Evolutionary conservation across 164 flowering plant species (phyloP), one percentile per base, ranked within the genome.

Genomic region (Aristolochia fimbriata): DNA sequence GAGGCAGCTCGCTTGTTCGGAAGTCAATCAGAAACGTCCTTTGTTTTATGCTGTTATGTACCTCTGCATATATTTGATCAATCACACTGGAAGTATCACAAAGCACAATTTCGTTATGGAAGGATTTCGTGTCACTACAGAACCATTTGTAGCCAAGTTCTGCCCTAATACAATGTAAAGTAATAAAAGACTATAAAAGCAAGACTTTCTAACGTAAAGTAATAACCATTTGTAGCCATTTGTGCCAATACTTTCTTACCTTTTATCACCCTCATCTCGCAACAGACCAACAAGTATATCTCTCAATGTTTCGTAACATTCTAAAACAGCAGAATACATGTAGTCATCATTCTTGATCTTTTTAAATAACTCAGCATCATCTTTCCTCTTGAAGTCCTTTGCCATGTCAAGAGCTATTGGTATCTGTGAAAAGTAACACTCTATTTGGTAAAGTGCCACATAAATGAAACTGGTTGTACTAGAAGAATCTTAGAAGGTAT

Each of bases 391-490:
- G 59, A 83, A 81, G 77, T 87, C 94, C 71, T 88, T 91, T 56
- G 99, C 99, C 97, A 94, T 94, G 73, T 91, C 97, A 66, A 94
- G 59, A 58, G 97, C 99, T 68, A 88, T 83, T 17, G 99, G 99
- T 76, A 94, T 94, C 99, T 94, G 37, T 25, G 10, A 51, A 8
- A 52, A 17, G 8, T 64, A 45, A 62, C 43, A 64, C 8, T 7
- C 16, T 0, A 19, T 61, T 7, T 14, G 54, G 15, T 15, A 51
- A 21, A 30, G 1, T 15, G 9, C 21, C 37, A 37, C 45, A 31
- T 49, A 23, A 31, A 57, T 41, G 62, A 14, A n/a, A 56, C 25
- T 24, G 25, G 43, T n/a, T 21, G 15, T 7, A 21, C 22, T 21
- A 4, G 52, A 2, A 49, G 5, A 49, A 17, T 49, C 52, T 49